Conservation (phyloP, 2,329 filamentous ascomycete genomes). For the Neospermospora avenae region DNA sequence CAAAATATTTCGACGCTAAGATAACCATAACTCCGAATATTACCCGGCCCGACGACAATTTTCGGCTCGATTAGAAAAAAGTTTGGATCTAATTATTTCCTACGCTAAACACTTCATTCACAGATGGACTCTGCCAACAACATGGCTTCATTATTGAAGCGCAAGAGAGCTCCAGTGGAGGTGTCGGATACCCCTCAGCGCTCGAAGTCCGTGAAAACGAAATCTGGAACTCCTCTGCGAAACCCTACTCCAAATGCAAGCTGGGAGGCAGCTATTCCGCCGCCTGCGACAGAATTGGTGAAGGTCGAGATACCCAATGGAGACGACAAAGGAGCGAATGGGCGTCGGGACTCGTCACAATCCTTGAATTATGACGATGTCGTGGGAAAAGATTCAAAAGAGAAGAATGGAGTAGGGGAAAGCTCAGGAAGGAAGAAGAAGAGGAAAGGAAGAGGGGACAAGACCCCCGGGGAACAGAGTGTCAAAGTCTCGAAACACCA, state of each 20-base stretch:
- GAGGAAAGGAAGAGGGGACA: slow-evolving; percentile 1
- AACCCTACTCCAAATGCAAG: slow-evolving; percentile 18
- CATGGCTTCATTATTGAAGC: slow-evolving; percentile 37
- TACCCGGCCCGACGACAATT: slow-evolving; percentile 2
- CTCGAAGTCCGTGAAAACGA: slow-evolving; percentile 27
- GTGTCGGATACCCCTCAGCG: slow-evolving; percentile 31
- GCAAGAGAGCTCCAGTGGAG: slow-evolving; percentile 35
- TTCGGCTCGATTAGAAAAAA: slow-evolving; percentile 20
- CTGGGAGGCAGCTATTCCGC: slow-evolving; percentile 32
- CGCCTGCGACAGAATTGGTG: slow-evolving; percentile 15
- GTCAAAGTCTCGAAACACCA: slow-evolving; percentile 23
- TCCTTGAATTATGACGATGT: slow-evolving; percentile 27
- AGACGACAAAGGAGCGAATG: slow-evolving; percentile 8
- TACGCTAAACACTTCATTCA: slow-evolving; percentile 13
- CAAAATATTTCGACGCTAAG: slow-evolving; percentile 9
- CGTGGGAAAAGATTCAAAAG: neutral
- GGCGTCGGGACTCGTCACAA: slow-evolving; percentile 18
- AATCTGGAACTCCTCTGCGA: slow-evolving; percentile 14
- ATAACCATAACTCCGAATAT: neutral
- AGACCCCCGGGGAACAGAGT: neutral
- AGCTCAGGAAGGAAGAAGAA: slow-evolving; percentile 6
- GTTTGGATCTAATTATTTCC: slow-evolving; percentile 5
- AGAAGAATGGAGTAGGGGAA: neutral
- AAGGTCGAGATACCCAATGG: slow-evolving; percentile 26
- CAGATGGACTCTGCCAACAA: slow-evolving; percentile 33